Percentiles rank a stretch among this genome's conserved stretches.
These are phyloP conservation scores for Moniliella sp. DNA, from an alignment of 1,284 basidiomycete genomes.

Conservation along the genomic window DNA sequence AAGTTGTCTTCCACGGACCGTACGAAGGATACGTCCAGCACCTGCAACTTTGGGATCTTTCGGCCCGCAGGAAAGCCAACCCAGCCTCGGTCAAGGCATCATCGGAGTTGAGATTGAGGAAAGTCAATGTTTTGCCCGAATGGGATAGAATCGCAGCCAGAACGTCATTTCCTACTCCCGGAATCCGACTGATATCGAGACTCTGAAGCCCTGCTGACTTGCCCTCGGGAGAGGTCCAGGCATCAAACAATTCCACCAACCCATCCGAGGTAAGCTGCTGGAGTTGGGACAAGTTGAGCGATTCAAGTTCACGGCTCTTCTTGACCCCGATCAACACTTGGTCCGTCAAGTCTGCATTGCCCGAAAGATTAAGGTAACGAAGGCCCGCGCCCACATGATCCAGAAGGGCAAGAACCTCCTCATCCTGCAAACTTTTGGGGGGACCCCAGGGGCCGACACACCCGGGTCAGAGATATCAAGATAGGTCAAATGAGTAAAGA, in stretches of 20 bases:
- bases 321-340: slow-evolving; percentile 46
- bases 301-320: slow-evolving; percentile 10
- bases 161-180: slow-evolving; percentile 42
- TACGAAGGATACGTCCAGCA: slow-evolving; percentile 69
- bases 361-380: slow-evolving; percentile 44
- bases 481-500: slow-evolving; percentile 38
- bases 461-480: slow-evolving; percentile 47
- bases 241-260: slow-evolving; percentile 3
- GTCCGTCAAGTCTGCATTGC: slow-evolving; percentile 44
- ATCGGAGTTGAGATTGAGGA: slow-evolving; percentile 56
- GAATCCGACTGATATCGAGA: slow-evolving; percentile 25
- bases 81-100: slow-evolving; percentile 45
- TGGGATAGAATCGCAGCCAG: slow-evolving; percentile 50
- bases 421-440: slow-evolving; percentile 40
- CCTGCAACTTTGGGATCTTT: slow-evolving; percentile 36
- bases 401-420: slow-evolving; percentile 44
- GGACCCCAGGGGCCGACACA: slow-evolving; percentile 28
- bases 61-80: slow-evolving; percentile 33
- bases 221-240: slow-evolving; percentile 23
- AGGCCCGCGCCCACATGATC: slow-evolving; percentile 40
- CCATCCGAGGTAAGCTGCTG: not conserved
- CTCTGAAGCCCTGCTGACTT: slow-evolving; percentile 34
- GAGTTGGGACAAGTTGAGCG: slow-evolving; percentile 2
- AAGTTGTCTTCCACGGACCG: slow-evolving; percentile 62
- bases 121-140: slow-evolving; percentile 45